These are phyloP conservation scores for Penicillium desertorum DNA, from an alignment of 495 filamentous ascomycete species.

Conservation along the genomic window DNA sequence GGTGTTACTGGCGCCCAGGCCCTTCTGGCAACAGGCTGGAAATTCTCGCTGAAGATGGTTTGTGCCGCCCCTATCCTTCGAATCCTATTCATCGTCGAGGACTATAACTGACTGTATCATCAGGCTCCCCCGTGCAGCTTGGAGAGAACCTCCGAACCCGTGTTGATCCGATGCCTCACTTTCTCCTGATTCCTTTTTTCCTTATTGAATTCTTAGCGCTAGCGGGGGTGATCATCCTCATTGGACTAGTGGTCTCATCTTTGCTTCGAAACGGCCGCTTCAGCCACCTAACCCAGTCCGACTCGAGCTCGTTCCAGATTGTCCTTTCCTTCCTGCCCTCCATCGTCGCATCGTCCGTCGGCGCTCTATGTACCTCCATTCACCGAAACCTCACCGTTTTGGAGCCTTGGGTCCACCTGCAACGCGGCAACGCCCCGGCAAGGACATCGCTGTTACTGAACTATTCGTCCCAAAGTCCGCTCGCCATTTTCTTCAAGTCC, in stretches of 20 bases:
- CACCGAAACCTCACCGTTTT: constrained; percentile 43
- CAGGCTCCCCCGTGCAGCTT: constrained; percentile 31
- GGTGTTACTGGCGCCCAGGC: constrained; percentile 37
- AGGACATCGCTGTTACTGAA: constrained; percentile 38
- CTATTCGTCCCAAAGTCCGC: constrained; percentile 41
- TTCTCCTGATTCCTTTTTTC: constrained; percentile 43
- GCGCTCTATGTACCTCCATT: constrained; percentile 41
- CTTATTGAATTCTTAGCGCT: constrained; percentile 40
- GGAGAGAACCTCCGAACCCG: constrained; percentile 27
- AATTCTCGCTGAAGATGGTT: constrained; percentile 39
- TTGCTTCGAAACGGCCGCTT: constrained; percentile 37
- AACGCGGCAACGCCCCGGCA: constrained; percentile 37
- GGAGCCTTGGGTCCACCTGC: constrained; percentile 48
- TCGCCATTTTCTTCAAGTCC: constrained; percentile 35
- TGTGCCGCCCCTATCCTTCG: not conserved
- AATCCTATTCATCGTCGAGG: not conserved
- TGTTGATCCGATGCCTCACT: constrained; percentile 42
- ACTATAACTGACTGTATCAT: constrained; percentile 7
- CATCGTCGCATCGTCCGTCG: constrained; percentile 39
- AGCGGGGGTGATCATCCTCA: constrained; percentile 37
- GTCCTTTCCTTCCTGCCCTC: constrained; percentile 41
- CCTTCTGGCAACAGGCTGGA: constrained; percentile 35
- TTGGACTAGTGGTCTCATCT: constrained; percentile 35
- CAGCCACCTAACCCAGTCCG: constrained; percentile 37
- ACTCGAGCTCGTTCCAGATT: constrained; percentile 40